phyloP scores from a whole-genome alignment of 495 filamentous ascomycete genomes.

The Cryomyces minteri region DNA sequence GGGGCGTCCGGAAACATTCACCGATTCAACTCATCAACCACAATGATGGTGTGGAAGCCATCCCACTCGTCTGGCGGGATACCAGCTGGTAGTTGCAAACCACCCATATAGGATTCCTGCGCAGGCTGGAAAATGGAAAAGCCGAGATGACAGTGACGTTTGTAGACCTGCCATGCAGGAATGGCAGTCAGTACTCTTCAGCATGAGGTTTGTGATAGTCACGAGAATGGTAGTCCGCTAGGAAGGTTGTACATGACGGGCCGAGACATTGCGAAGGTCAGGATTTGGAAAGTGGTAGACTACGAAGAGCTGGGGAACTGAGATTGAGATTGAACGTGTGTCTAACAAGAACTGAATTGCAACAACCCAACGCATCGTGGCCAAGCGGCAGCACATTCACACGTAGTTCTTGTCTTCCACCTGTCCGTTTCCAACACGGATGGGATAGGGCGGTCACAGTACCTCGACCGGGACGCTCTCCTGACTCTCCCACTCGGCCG shows the following conservation, averaged over 20 bases:
- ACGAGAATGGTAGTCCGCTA: background rate
- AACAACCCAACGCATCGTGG: background rate
- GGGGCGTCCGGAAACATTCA: constrained; percentile 26
- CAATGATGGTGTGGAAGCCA: constrained; percentile 29
- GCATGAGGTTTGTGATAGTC: background rate
- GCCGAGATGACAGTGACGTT: no score
- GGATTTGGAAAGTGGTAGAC: no score
- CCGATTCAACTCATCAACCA: constrained; percentile 27
- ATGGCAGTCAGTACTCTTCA: background rate
- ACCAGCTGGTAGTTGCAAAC: constrained; percentile 22
- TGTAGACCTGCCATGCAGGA: no score
- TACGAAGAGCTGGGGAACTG: no score
- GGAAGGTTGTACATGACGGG: background rate
- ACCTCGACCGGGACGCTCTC: constrained; percentile 26
- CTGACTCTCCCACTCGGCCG: constrained; percentile 29
- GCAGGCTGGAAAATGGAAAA: no score
- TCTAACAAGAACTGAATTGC: constrained; percentile 1
- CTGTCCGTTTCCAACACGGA: background rate
- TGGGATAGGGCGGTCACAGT: background rate
- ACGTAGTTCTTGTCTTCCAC: constrained; percentile 16
- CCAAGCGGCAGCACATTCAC: no score
- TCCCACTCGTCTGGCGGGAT: constrained; percentile 29
- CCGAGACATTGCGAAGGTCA: background rate
- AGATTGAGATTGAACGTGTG: no score
- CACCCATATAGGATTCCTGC: constrained; percentile 14